Conservation (phyloP, 2,329 filamentous ascomycete species). For the Clarireedia homoeocarpa region DNA sequence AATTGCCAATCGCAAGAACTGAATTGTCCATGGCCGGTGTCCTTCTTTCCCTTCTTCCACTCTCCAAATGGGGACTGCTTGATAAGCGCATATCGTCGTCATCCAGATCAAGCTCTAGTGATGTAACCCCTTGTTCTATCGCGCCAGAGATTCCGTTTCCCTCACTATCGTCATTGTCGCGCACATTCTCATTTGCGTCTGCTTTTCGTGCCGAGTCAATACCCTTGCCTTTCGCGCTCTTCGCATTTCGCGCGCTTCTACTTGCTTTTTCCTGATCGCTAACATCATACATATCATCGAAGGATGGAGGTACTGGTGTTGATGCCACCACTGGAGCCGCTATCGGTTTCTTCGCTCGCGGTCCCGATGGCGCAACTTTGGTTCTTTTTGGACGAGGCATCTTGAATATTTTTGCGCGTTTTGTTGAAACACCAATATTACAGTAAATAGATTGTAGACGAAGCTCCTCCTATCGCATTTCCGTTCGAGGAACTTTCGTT, state of each 20-base stretch:
- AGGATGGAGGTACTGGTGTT: slow-evolving; percentile 8
- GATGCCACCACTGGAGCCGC: slow-evolving; percentile 5
- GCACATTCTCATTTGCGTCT: not conserved
- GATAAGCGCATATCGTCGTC: slow-evolving; percentile 11
- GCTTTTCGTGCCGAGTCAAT: not conserved
- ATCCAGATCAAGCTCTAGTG: not conserved
- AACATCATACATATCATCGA: slow-evolving; percentile 27
- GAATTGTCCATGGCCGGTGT: slow-evolving; percentile 29
- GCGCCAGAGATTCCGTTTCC: not conserved
- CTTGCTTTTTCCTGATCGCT: slow-evolving; percentile 22
- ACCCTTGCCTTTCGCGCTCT: slow-evolving; percentile 16
- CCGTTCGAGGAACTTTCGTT: not conserved
- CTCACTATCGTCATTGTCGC: not conserved
- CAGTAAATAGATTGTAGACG: not conserved
- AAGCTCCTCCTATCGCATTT: not conserved
- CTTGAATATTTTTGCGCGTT: not conserved
- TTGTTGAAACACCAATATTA: not conserved
- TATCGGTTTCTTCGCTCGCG: slow-evolving; percentile 18
- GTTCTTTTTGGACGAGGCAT: slow-evolving; percentile 31
- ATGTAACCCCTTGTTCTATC: not conserved
- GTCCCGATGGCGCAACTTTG: slow-evolving; percentile 27
- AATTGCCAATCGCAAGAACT: slow-evolving; percentile 41
- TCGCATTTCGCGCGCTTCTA: slow-evolving; percentile 13
- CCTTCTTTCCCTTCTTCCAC: slow-evolving; percentile 21
- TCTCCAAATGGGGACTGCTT: slow-evolving; percentile 26